A percentile compares a stretch with the other conserved stretches of the same genome.
These are phyloP conservation scores for Epichloe sp. DNA, from an alignment of 2,329 filamentous ascomycete species.

Conservation along the genomic window DNA sequence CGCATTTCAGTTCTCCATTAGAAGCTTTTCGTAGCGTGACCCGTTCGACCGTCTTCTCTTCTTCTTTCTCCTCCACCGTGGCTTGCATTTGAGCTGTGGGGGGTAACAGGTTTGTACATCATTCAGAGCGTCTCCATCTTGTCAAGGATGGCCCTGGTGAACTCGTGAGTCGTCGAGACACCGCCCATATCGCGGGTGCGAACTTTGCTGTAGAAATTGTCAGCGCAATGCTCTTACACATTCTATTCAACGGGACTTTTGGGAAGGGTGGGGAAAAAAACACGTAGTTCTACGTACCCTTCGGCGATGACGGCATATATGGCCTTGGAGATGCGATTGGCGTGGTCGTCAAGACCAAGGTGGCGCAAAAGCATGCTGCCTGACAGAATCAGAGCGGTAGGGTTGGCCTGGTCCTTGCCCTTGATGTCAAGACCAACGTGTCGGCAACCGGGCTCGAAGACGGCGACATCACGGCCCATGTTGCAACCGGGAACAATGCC, in stretches of 20 bases:
- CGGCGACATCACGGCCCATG: constrained; percentile 96
- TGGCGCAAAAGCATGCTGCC: constrained; percentile 96
- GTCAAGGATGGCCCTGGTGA: constrained; percentile 85
- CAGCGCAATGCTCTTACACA: constrained; percentile 17
- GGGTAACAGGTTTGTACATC: neutral
- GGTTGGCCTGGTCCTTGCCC: constrained; percentile 99
- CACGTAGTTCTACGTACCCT: constrained; percentile 46
- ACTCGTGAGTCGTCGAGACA: constrained; percentile 77
- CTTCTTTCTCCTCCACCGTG: neutral
- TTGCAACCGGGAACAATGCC: constrained; percentile 98
- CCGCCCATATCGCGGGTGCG: constrained; percentile 97
- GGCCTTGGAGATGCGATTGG: constrained; percentile 92
- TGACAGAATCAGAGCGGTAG: constrained; percentile 86
- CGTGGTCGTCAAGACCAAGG: constrained; percentile 93
- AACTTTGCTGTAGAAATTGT: constrained; percentile 49
- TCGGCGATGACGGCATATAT: constrained; percentile 70
- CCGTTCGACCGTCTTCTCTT: neutral
- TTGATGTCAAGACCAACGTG: constrained; percentile 99
- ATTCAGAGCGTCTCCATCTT: constrained; percentile 75
- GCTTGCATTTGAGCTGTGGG: neutral
- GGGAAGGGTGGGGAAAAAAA: neutral
- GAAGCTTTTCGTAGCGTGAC: neutral
- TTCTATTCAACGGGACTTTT: neutral
- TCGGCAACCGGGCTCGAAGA: constrained; percentile 97
- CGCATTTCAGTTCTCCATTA: neutral